Percentiles rank a stretch among this genome's conserved stretches.
Evolutionary conservation across 331 rosid genomes (phyloP).

Genomic region (Quercus phellos): DNA sequence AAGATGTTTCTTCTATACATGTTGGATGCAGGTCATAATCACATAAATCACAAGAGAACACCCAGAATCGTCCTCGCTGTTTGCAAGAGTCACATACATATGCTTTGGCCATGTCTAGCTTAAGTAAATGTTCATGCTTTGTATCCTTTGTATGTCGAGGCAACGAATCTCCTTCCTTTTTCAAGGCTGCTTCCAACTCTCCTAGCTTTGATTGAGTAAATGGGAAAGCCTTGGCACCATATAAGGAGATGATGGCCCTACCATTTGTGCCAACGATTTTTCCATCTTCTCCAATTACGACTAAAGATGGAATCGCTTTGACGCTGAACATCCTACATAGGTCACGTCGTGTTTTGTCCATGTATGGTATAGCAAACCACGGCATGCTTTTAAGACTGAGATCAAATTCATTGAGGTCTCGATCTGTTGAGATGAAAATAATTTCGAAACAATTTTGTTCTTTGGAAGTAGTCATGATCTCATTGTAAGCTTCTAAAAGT

Average conservation of each 20-base stretch:
- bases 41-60: slow-evolving; percentile 83
- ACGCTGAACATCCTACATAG: slow-evolving; percentile 66
- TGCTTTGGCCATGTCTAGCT: slow-evolving; percentile 83
- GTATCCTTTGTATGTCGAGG: slow-evolving; percentile 62
- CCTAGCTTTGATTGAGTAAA: slow-evolving; percentile 60
- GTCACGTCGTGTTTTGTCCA: slow-evolving; percentile 67
- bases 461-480: slow-evolving; percentile 31
- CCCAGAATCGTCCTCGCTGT: slow-evolving; percentile 76
- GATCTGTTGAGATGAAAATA: slow-evolving; percentile 72
- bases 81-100: slow-evolving; percentile 80
- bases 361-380: slow-evolving; percentile 78
- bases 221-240: slow-evolving; percentile 86
- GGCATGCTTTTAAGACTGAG: slow-evolving; percentile 55
- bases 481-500: slow-evolving; percentile 60
- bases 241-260: slow-evolving; percentile 49
- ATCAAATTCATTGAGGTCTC: slow-evolving; percentile 64
- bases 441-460: slow-evolving; percentile 44
- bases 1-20: slow-evolving; percentile 43
- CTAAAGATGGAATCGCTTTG: slow-evolving; percentile 70
- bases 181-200: slow-evolving; percentile 63
- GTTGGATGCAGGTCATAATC: slow-evolving; percentile 89
- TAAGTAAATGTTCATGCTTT: slow-evolving; percentile 81
- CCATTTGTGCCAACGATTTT: slow-evolving; percentile 53
- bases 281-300: slow-evolving; percentile 70
- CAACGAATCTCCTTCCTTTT: slow-evolving; percentile 78